These are phyloP conservation scores for Phytopythium kandeliae DNA, from an alignment of 352 stramenopile species.

Conservation along the genomic window DNA sequence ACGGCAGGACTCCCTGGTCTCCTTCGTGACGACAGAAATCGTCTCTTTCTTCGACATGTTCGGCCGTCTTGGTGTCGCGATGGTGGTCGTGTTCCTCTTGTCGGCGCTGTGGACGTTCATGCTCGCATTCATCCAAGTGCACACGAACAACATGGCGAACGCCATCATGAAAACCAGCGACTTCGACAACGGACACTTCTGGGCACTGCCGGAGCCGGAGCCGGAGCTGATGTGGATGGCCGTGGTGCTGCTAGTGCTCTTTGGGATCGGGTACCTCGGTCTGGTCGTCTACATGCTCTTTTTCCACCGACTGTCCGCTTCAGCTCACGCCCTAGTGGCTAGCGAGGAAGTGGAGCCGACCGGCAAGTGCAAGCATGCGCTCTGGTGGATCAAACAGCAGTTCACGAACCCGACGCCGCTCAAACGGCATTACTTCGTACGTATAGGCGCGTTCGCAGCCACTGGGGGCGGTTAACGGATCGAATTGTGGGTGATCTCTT, in stretches of 20 bases:
- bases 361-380: neutral
- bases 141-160: conserved; percentile 31
- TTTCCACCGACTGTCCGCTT: neutral
- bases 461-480: neutral
- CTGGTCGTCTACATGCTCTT: conserved; percentile 16
- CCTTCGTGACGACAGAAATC: neutral
- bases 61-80: conserved; percentile 25
- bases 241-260: conserved; percentile 14
- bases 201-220: conserved; percentile 25
- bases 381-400: neutral
- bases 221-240: conserved; percentile 13
- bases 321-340: too few relatives aligned
- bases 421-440: conserved; percentile 3
- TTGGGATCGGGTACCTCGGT: conserved; percentile 24
- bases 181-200: conserved; percentile 46
- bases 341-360: neutral
- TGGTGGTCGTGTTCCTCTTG: conserved; percentile 32
- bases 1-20: too few relatives aligned
- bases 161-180: conserved; percentile 26
- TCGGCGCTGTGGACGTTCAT: conserved; percentile 27
- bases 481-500: neutral
- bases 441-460: neutral
- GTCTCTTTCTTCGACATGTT: conserved; percentile 27
- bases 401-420: neutral
- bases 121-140: conserved; percentile 32